Percentiles rank a stretch among this genome's conserved stretches.
Conservation (phyloP, 352 stramenopile species). For the Vaucheria bursata region DNA sequence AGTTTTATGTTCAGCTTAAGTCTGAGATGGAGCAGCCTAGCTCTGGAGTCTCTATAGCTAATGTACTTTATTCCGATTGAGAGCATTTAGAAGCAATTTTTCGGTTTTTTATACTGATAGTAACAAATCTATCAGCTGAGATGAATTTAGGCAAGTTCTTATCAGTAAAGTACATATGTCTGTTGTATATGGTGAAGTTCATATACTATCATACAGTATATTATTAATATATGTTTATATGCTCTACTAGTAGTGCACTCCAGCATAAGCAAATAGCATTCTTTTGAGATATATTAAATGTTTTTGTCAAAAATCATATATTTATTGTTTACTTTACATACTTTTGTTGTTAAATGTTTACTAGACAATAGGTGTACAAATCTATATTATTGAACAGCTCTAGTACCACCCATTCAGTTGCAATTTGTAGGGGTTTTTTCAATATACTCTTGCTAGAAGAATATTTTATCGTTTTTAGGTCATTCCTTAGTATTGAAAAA, state of each 20-base stretch:
- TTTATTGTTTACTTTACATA: background rate
- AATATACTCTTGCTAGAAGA: background rate
- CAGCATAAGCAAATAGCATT: background rate
- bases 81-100: conserved; percentile 50
- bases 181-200: background rate
- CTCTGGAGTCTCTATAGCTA: background rate
- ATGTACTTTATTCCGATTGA: conserved; percentile 50
- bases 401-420: background rate
- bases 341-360: background rate
- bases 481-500: too few species aligned
- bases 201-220: background rate
- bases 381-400: background rate
- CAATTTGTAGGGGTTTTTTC: background rate
- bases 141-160: conserved; percentile 40
- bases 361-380: background rate
- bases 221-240: background rate
- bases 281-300: background rate
- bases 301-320: background rate
- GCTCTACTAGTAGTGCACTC: background rate
- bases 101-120: conserved; percentile 49
- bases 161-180: background rate
- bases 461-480: too few species aligned
- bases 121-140: conserved; percentile 47
- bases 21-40: background rate
- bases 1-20: background rate